These are phyloP conservation scores for Helichrysum umbraculigerum DNA, from an alignment of 129 eudicot genomes.

Conservation along the genomic window DNA sequence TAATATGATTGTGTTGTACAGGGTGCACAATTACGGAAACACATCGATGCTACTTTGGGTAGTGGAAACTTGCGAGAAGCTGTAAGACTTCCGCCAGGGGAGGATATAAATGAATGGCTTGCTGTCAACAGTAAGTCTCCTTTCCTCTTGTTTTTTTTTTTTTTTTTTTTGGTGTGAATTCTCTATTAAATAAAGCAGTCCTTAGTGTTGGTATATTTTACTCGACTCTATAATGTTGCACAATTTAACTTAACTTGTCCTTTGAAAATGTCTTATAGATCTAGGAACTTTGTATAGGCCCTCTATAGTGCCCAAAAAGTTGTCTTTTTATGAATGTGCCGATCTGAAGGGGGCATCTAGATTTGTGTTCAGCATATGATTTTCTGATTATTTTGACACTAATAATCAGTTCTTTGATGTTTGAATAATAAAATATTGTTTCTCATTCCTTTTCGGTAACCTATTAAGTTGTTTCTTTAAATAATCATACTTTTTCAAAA, in stretches of 20 bases:
- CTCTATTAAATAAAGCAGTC: background rate
- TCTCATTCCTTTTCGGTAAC: no score
- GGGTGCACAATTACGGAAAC: conserved; percentile 91
- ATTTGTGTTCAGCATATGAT: no score
- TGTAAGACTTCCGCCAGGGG: conserved; percentile 88
- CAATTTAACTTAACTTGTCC: background rate
- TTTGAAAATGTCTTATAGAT: background rate
- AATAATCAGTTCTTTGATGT: background rate
- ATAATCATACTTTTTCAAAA: background rate
- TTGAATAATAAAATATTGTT: background rate
- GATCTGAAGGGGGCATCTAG: background rate
- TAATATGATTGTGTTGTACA: conserved; percentile 37
- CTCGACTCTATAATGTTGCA: background rate
- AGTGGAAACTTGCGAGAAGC: conserved; percentile 95
- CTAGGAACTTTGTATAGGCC: background rate
- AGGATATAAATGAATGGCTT: conserved; percentile 91
- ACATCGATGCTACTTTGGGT: conserved; percentile 90
- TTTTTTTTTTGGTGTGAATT: background rate
- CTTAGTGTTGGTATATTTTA: no score
- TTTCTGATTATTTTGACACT: background rate
- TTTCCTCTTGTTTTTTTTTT: background rate
- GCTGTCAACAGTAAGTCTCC: conserved; percentile 71
- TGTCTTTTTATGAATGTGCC: background rate
- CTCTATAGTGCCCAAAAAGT: background rate
- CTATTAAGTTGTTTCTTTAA: no score